Conservation (phyloP, 768 basidiomycete species). For the Podaxis sp. region DNA sequence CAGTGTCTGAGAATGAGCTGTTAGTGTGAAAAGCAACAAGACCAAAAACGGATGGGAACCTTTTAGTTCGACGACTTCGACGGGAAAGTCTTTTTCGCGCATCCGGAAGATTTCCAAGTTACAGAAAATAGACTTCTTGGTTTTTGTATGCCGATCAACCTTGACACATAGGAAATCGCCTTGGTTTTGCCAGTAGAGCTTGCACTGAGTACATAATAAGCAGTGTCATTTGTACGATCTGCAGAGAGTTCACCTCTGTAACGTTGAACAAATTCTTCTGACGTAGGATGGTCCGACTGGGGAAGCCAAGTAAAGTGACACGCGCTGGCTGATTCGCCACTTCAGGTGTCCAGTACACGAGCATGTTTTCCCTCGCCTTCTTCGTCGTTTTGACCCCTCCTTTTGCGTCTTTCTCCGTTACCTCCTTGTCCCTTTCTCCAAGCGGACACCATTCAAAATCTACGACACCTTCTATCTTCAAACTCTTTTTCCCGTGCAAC, state of each 20-base stretch:
- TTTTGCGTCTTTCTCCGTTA: conserved; percentile 52
- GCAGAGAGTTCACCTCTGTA: conserved; percentile 68
- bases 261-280: conserved; percentile 99
- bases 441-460: conserved; percentile 99
- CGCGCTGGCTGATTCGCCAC: conserved; percentile 95
- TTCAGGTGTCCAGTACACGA: conserved; percentile 98
- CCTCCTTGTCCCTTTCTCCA: conserved; percentile 85
- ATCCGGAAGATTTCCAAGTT: conserved; percentile 98
- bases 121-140: conserved; percentile 97
- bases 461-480: conserved; percentile 96
- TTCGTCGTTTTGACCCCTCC: conserved; percentile 48
- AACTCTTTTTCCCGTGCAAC: conserved; percentile 91
- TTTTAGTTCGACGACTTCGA: conserved; percentile 97
- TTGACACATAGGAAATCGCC: conserved; percentile 99
- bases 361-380: conserved; percentile 84
- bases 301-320: conserved; percentile 90
- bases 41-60: conserved; percentile 43
- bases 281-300: conserved; percentile 77
- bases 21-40: conserved; percentile 16
- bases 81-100: conserved; percentile 96
- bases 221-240: background rate
- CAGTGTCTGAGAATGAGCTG: conserved; percentile 61
- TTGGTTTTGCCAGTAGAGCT: conserved; percentile 97
- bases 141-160: conserved; percentile 98
- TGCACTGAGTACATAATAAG: conserved; percentile 61